Conservation (phyloP, 2,329 filamentous ascomycete species). For the Botrytis aclada region DNA sequence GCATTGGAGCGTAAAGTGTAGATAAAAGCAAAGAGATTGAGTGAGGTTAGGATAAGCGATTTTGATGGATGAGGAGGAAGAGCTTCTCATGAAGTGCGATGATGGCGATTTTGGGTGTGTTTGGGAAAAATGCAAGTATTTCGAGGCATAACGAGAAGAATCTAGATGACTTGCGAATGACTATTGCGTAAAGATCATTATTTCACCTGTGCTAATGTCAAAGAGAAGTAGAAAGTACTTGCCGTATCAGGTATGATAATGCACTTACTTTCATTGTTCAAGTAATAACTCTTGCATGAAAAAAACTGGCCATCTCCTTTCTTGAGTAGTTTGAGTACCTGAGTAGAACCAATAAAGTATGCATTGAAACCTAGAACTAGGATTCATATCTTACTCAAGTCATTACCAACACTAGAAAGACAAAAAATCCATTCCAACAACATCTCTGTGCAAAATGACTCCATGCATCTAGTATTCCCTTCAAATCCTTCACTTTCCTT, state of each 20-base stretch:
- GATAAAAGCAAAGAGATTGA: not conserved
- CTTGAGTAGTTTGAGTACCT: not conserved
- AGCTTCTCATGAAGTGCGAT: too few species aligned
- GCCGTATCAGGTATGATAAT: not conserved
- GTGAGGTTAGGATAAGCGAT: not conserved
- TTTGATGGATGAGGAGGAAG: not conserved
- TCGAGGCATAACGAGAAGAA: not conserved
- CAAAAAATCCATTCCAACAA: not conserved
- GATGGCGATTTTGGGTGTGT: accelerated
- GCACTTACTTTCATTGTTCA: accelerated
- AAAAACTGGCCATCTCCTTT: not conserved
- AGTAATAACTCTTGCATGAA: not conserved
- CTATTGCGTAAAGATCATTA: not conserved
- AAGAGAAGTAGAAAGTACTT: not conserved
- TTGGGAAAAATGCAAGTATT: not conserved
- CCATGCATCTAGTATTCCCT: not conserved
- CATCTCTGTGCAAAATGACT: not conserved
- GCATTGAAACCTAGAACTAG: not conserved
- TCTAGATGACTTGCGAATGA: not conserved
- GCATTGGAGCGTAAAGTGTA: not conserved
- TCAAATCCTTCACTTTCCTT: not conserved
- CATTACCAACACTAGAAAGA: not conserved
- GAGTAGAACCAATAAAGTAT: not conserved
- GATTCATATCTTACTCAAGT: not conserved
- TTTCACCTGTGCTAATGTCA: too few species aligned